phyloP scores from a whole-genome alignment of 352 stramenopile species.

The Globisporangium takayamanum region DNA sequence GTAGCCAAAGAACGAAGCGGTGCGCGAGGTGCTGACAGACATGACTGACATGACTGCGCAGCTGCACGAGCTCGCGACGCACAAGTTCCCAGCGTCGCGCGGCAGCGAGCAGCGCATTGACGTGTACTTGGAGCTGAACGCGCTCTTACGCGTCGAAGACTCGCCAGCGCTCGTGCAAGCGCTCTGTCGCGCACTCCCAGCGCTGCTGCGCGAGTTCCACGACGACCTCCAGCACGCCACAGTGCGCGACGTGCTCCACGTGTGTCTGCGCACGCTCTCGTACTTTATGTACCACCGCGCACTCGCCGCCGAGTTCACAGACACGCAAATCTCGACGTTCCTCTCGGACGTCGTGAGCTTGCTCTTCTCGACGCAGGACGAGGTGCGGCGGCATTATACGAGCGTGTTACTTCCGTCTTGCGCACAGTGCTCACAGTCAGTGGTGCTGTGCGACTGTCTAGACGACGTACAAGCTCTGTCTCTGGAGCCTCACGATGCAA shows the following conservation, averaged over 20 bases:
- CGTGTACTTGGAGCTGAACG: slow-evolving; percentile 47
- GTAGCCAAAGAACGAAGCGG: neutral
- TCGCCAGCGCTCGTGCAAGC: slow-evolving; percentile 32
- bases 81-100: slow-evolving; percentile 27
- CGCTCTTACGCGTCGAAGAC: slow-evolving; percentile 53
- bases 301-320: slow-evolving; percentile 30
- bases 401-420: neutral
- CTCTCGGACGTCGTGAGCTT: slow-evolving; percentile 40
- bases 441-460: neutral
- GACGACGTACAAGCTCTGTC: slow-evolving; percentile 58
- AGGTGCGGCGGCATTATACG: slow-evolving; percentile 15
- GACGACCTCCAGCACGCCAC: slow-evolving; percentile 40
- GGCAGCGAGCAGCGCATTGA: slow-evolving; percentile 37
- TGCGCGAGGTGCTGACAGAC: neutral
- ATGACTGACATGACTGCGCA: slow-evolving; percentile 3
- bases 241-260: slow-evolving; percentile 29
- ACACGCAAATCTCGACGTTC: slow-evolving; percentile 32
- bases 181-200: slow-evolving; percentile 28
- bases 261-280: slow-evolving; percentile 51
- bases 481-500: slow-evolving; percentile 62
- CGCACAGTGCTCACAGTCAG: no score
- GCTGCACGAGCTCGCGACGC: slow-evolving; percentile 27
- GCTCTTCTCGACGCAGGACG: slow-evolving; percentile 48
- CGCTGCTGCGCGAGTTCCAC: slow-evolving; percentile 34
- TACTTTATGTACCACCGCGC: slow-evolving; percentile 57